Evolutionary conservation across 805 yeast species (phyloP), one percentile per base, ranked within the genome.

Genomic region (Dipodascus albidus): DNA sequence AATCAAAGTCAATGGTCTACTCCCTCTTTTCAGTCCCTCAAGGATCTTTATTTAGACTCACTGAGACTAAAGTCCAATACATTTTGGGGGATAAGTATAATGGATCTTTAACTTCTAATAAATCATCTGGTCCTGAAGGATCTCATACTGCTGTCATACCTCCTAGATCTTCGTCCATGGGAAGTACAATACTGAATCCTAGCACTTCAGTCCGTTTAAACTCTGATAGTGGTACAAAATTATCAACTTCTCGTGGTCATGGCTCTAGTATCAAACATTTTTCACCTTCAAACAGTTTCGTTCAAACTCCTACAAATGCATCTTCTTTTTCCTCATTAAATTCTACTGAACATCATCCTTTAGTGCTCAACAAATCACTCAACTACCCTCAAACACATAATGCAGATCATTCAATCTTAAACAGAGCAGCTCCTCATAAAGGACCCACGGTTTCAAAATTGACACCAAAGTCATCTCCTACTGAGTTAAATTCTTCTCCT

Each of bases 11-110:
- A 4, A 47, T 47, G 24, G 49, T 47, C n/a, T 47, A 47, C 19
- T 47, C 49, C n/a, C 27, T 47, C n/a, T 47, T 47, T n/a, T 47
- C 49, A 4, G 49, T 47, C 23, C 49, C 49, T 21, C 49, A 47
- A 47, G 49, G 49, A 3, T 21, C 49, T 3, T n/a, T 47, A 4
- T 47, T 47, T 19, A 47, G 49, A 23, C 49, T 47, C 14, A 47
- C 49, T 15, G 49, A 47, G 22, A 22, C 49, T 8, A 47, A 47
- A 47, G 49, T 47, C 4, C 49, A 47, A 23, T 47, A 21, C 31
- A 23, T 47, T 47, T n/a, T 47, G 3, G 31, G 31, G 14, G 24
- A 21, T 8, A 47, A 47, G 19, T 47, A 47, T 23, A n/a, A 14
- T 38, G n/a, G n/a, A n/a, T n/a, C n/a, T n/a, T n/a, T n/a, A n/a